Evolutionary conservation across 2,329 filamentous ascomycete genomes (phyloP), one percentile per base, ranked within the genome.

Genomic region (Alternaria postmessia): DNA sequence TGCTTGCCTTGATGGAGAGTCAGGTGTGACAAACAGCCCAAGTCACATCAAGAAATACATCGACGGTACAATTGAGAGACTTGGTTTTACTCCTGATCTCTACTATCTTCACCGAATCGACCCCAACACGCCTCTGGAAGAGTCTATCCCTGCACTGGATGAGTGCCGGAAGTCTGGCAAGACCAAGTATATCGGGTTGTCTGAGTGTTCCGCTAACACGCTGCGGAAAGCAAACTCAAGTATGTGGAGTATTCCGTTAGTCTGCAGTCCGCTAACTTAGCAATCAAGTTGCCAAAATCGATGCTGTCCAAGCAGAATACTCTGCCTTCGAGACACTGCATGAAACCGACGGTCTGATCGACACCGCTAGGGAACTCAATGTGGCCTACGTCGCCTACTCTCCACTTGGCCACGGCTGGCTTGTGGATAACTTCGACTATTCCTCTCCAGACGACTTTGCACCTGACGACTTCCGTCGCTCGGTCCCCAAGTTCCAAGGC

Each of bases 301-400:
- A 78, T 12, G 82, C 81, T 4, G 71, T 83, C 5, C 83, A 86
- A 69, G 74, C 83, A 8, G 84, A 86, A 65, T 85, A 85, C 73
- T 81, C 75, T n/a, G 77, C 79, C 1, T 85, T 84, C 62, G 72
- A 75, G 12, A 75, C 77, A 0, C 77, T 81, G 14, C 81, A 83
- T 59, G 83, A 84, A 66, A 68, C 56, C 6, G 56, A 70, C 24
- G 63, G 59, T 7, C 61, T 81, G 7, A 71, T 81, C 20, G 52
- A 62, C 28, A 76, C 78, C 3, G 76, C 74, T 36, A 78, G 77
- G 16, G 78, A 82, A 59, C 75, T 81, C 9, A 79, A 70, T 38
- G 55, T 78, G 4, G 70, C 75, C 1, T 65, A 73, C 18, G 72
- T 80, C 5, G 74, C 73, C 5, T 79, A 75, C 59, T 69, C 67